Evolutionary conservation across 108 stramenopile genomes (phyloP).

Genomic region (Cyclotella atomus): DNA sequence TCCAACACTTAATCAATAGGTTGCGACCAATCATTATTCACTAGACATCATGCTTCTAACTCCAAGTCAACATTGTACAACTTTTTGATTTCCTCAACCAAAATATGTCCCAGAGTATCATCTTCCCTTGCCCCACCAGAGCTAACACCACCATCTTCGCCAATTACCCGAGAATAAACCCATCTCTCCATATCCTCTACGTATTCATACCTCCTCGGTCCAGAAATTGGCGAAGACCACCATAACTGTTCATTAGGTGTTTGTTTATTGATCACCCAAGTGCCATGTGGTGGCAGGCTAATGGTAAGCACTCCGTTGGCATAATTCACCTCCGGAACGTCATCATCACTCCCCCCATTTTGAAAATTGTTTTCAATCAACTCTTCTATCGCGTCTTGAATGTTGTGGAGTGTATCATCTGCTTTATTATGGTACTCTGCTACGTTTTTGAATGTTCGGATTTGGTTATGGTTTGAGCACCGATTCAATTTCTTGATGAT

Average conservation of each 20-base stretch:
- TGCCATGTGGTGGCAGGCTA: conserved; percentile 76
- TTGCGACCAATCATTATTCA: too few relatives aligned
- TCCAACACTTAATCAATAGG: too few relatives aligned
- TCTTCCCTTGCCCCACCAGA: conserved; percentile 11
- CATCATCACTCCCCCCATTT: conserved; percentile 22
- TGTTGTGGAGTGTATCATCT: conserved; percentile 83
- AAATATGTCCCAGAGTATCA: conserved; percentile 51
- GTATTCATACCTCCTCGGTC: conserved; percentile 92
- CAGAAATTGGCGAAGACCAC: conserved; percentile 92
- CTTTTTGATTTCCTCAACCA: conserved; percentile 64
- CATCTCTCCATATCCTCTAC: conserved; percentile 64
- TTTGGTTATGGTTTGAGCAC: neutral
- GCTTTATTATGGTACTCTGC: conserved; percentile 83
- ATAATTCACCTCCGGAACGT: conserved; percentile 68
- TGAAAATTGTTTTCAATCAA: conserved; percentile 60
- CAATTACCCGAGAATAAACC: conserved; percentile 72
- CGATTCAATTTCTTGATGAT: too few relatives aligned
- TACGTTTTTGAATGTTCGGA: conserved; percentile 68
- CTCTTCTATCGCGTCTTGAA: conserved; percentile 89
- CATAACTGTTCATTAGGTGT: conserved; percentile 91
- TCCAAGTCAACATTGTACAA: conserved; percentile 59
- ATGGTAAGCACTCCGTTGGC: conserved; percentile 83
- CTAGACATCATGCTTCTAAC: conserved; percentile 46
- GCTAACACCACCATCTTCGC: neutral
- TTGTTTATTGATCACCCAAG: conserved; percentile 97